phyloP scores from a whole-genome alignment of 208 protist species.

The Trypanosoma vivax region DNA sequence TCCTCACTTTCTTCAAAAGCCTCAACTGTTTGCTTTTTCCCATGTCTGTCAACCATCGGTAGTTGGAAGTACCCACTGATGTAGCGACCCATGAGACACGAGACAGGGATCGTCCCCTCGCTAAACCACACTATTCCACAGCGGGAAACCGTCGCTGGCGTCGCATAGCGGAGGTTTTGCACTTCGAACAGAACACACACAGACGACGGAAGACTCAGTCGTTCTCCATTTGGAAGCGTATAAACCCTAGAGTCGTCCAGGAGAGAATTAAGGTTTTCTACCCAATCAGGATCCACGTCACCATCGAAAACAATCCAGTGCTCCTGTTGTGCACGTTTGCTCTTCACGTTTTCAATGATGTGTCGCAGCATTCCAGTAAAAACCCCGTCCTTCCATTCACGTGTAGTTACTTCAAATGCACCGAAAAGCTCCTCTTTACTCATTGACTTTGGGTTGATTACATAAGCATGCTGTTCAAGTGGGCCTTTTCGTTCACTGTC shows the following conservation, averaged over 20 bases:
- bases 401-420: conserved; percentile 95
- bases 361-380: conserved; percentile 96
- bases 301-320: conserved; percentile 99
- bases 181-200: conserved; percentile 99
- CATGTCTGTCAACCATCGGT: conserved; percentile 15
- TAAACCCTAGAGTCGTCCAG: conserved; percentile 99
- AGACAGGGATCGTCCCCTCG: conserved; percentile 91
- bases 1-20: neutral
- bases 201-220: conserved; percentile 94
- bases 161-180: conserved; percentile 95
- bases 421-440: conserved; percentile 98
- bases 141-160: conserved; percentile 96
- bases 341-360: conserved; percentile 90
- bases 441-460: conserved; percentile 99
- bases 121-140: conserved; percentile 99
- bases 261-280: conserved; percentile 99
- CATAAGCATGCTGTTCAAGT: conserved; percentile 83
- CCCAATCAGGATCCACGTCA: conserved; percentile 99
- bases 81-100: conserved; percentile 42
- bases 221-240: conserved; percentile 99
- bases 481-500: conserved; percentile 25
- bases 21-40: neutral
- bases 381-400: conserved; percentile 99
- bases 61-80: conserved; percentile 4
- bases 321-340: conserved; percentile 44